These are phyloP conservation scores for Chenopodium berlandieri DNA, from an alignment of 148 eudicot genomes.

Conservation along the genomic window DNA sequence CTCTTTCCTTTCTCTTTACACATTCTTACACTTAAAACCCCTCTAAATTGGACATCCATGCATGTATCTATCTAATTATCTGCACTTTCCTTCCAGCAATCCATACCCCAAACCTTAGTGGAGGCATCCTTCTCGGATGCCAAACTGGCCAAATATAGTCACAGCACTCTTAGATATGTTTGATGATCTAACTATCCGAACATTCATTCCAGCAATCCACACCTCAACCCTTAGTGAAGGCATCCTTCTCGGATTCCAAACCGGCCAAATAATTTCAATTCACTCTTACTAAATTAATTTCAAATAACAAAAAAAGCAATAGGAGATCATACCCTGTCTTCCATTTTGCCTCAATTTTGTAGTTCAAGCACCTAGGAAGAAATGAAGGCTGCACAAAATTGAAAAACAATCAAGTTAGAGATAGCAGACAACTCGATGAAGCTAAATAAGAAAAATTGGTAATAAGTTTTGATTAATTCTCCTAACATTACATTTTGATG, in stretches of 20 bases:
- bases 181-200: not conserved
- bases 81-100: not conserved
- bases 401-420: conserved; percentile 15
- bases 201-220: not conserved
- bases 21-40: not conserved
- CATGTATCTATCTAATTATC: not conserved
- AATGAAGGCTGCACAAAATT: conserved; percentile 63
- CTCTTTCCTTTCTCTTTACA: not conserved
- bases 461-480: not conserved
- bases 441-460: not conserved
- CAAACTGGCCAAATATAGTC: not conserved
- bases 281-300: no score
- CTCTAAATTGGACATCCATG: not conserved
- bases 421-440: not conserved
- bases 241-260: not conserved
- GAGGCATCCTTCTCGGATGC: not conserved
- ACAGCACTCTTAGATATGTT: not conserved
- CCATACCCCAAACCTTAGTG: not conserved
- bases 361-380: conserved; percentile 68
- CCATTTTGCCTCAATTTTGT: conserved; percentile 69
- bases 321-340: conserved; percentile 44
- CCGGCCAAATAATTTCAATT: not conserved
- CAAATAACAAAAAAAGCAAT: not conserved
- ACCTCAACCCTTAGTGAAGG: not conserved
- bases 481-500: conserved; percentile 50